phyloP scores from a whole-genome alignment of 768 basidiomycete genomes.

The Leccinum pellstonianum region DNA sequence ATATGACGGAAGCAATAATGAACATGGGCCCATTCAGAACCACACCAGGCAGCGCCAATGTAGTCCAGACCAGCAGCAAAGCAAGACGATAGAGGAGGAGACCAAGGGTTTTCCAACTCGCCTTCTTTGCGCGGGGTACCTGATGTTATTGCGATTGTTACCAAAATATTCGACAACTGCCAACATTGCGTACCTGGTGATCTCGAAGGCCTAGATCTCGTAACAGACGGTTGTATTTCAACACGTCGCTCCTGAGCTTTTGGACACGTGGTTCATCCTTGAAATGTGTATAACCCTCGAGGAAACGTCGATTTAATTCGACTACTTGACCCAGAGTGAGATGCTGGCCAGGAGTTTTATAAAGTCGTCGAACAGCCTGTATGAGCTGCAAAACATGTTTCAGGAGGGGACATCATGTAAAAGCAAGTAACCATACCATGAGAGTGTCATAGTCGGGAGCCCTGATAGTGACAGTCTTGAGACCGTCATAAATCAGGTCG shows the following conservation, averaged over 20 bases:
- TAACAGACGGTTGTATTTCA: slow-evolving; percentile 86
- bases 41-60: slow-evolving; percentile 86
- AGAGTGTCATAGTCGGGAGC: slow-evolving; percentile 97
- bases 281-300: slow-evolving; percentile 91
- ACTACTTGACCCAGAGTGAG: slow-evolving; percentile 94
- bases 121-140: slow-evolving; percentile 86
- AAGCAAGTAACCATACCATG: slow-evolving; percentile 61
- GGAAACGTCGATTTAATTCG: slow-evolving; percentile 87
- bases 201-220: slow-evolving; percentile 90
- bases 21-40: slow-evolving; percentile 93
- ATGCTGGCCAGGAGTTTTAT: slow-evolving; percentile 92
- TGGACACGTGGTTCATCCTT: slow-evolving; percentile 89
- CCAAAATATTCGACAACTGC: background rate
- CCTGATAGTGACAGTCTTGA: slow-evolving; percentile 94
- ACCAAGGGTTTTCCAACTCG: slow-evolving; percentile 82
- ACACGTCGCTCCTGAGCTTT: slow-evolving; percentile 73
- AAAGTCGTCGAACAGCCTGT: slow-evolving; percentile 90
- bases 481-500: slow-evolving; percentile 85
- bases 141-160: slow-evolving; percentile 25
- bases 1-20: slow-evolving; percentile 83
- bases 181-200: slow-evolving; percentile 64
- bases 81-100: slow-evolving; percentile 79
- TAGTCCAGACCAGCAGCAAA: slow-evolving; percentile 76
- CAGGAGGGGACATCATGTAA: slow-evolving; percentile 1
- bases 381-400: slow-evolving; percentile 60